phyloP scores from a whole-genome alignment of 257 asterid species.

The Cinchona pubescens region DNA sequence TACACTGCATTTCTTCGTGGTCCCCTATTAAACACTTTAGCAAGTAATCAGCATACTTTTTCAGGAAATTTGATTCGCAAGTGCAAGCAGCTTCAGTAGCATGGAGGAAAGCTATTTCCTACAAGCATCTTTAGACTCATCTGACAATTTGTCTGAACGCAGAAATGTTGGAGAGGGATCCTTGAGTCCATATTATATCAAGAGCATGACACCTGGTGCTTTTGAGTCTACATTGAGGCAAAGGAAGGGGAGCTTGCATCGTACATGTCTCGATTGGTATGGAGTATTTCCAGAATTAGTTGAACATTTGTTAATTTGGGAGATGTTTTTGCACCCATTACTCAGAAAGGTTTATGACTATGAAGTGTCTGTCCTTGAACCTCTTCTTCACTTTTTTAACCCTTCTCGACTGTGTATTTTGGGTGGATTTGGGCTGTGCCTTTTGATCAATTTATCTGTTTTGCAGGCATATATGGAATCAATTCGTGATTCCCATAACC shows the following conservation, averaged over 20 bases:
- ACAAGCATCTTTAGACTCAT: constrained; percentile 85
- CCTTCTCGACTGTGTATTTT: background rate
- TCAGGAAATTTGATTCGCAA: constrained; percentile 78
- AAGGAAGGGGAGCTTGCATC: constrained; percentile 99
- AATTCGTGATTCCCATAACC: constrained; percentile 96
- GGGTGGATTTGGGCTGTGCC: background rate
- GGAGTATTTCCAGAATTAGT: constrained; percentile 17
- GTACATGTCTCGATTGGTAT: constrained; percentile 89
- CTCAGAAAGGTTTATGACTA: background rate
- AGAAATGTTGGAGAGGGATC: constrained; percentile 62
- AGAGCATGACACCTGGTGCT: constrained; percentile 77
- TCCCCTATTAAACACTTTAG: no score
- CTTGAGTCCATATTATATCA: constrained; percentile 72
- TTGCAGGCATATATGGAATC: constrained; percentile 91
- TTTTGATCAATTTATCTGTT: constrained; percentile 20
- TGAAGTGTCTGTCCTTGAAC: constrained; percentile 4
- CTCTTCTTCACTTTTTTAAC: background rate
- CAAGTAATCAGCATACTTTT: no score
- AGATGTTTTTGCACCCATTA: background rate
- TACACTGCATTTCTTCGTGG: no score
- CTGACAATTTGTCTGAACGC: constrained; percentile 62
- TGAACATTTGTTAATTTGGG: background rate
- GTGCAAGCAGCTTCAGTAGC: constrained; percentile 85
- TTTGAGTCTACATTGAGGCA: constrained; percentile 92
- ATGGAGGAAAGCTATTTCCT: constrained; percentile 96